Evolutionary conservation across 2,329 filamentous ascomycete species (phyloP), one percentile per base, ranked within the genome.

Genomic region (Fusarium lateritium): DNA sequence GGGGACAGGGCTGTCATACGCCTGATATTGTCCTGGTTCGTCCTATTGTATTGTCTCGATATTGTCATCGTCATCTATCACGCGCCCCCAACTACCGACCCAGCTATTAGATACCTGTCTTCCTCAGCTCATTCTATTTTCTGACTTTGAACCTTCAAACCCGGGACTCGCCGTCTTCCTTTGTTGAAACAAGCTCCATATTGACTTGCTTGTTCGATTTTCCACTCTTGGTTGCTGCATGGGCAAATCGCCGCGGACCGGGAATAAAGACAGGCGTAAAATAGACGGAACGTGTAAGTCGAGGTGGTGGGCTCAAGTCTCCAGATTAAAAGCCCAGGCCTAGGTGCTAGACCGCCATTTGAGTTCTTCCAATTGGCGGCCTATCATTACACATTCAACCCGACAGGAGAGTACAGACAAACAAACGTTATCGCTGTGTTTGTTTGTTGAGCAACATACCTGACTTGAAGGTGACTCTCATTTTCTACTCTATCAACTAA

Each of bases 331-430:
- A 64, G 54, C 13, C 62, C 43, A 60, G 52, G 49, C 44, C 39
- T 36, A 33, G 22, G 26, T 38, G 28, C 62, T 72, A 75, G 73
- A 75, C 73, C 73, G 73, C 73, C 59, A 67, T 70, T 75, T 69
- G 46, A 24, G 38, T 53, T 74, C 75, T 76, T 76, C 76, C 76
- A 77, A 78, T 77, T 76, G 75, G 75, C 73, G 68, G 69, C 56
- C 59, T 56, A 73, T 70, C 58, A 77, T 77, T 77, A 76, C 73
- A 67, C 69, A 74, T 65, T 71, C 59, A 50, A 22, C 19, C 44
- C 45, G 47, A 15, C 45, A 53, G 50, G 39, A 39, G 46, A 43
- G 44, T 34, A 53, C 58, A 50, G 17, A 24, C 45, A 49, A 39
- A 54, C 28, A 40, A 38, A 62, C 17, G 34, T n/a, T 36, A 42